Base-by-base conservation (phyloP, 2,329 filamentous ascomycete species). In the Ophiostoma tasmaniense region DNA sequence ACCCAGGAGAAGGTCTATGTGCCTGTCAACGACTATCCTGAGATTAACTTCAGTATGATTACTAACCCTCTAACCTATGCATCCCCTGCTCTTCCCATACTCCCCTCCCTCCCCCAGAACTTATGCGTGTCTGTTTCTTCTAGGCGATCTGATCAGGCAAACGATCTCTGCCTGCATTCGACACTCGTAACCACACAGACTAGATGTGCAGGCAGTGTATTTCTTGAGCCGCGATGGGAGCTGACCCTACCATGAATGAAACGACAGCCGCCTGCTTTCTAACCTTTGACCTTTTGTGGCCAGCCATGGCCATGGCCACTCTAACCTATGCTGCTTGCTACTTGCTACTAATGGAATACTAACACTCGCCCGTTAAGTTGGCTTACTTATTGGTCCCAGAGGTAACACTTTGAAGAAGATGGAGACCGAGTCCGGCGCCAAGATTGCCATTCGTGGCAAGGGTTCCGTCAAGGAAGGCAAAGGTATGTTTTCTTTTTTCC, bases 41-140 rank as follows among this genome's bases (percentile, higher is more conserved):
- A 99, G 82, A 98, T 99, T 89, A 99, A 99, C 90, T 99, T 99
- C 92, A 99, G 95, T 99, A 97, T 94, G 94, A 94, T 95, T 93
- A 90, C 93, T 97, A 97, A 97, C 92, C 93, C 92, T 93, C 88
- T 90, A 89, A 90, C 42, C 75, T 75, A 74, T 30, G 28, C 45
- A 13, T 52, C 20, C 20, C 20, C 39, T n/a, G n/a, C n/a, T n/a
- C 75, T 10, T 64, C 39, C 20, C 20, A 28, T 35, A 10, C 14
- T 25, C 13, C 25, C 22, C 52, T 3, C 52, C 13, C 37, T 35
- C 10, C 59, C 45, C 61, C 35, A 37, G 30, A 25, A 35, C 67
- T 45, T 35, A 35, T 52, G 35, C 42, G 37, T 30, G 30, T 67
- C 17, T 69, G 68, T 68, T 65, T 71, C 66, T 67, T 55, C 22